phyloP scores from a whole-genome alignment of 371 early-diverging fungal genomes.

The Syncephalis plumigaleata region DNA sequence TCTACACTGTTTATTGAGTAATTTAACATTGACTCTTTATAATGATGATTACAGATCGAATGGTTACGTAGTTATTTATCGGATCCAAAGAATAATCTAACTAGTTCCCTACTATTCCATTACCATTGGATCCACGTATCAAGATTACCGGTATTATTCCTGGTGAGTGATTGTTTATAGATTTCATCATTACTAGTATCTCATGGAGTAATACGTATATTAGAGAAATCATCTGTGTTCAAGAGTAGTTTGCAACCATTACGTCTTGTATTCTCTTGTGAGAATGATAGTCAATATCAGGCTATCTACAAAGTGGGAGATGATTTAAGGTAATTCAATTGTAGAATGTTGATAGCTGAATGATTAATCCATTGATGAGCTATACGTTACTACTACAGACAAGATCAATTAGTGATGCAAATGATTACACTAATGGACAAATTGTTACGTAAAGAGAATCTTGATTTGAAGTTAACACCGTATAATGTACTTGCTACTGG shows the following conservation, averaged over 20 bases:
- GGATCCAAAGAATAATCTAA: slow-evolving; percentile 67
- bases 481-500: slow-evolving; percentile 93
- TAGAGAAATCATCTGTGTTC: slow-evolving; percentile 72
- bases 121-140: slow-evolving; percentile 77
- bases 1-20: neutral
- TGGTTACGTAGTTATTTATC: slow-evolving; percentile 45
- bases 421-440: slow-evolving; percentile 91
- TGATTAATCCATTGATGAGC: no score
- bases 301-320: slow-evolving; percentile 93
- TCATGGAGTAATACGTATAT: neutral
- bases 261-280: slow-evolving; percentile 56
- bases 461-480: slow-evolving; percentile 81
- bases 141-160: slow-evolving; percentile 70
- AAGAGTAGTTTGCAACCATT: slow-evolving; percentile 82
- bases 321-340: slow-evolving; percentile 39
- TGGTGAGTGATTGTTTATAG: slow-evolving; percentile 18
- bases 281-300: slow-evolving; percentile 63
- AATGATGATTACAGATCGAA: slow-evolving; percentile 68
- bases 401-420: slow-evolving; percentile 95
- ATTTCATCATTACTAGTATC: neutral
- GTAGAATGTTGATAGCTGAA: no score
- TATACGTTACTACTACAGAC: slow-evolving; percentile 19
- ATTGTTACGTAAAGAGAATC: slow-evolving; percentile 78
- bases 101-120: slow-evolving; percentile 56
- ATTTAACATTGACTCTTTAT: neutral